Evolutionary conservation across 2,329 filamentous ascomycete genomes (phyloP).

Genomic region (Beauveria sp.): DNA sequence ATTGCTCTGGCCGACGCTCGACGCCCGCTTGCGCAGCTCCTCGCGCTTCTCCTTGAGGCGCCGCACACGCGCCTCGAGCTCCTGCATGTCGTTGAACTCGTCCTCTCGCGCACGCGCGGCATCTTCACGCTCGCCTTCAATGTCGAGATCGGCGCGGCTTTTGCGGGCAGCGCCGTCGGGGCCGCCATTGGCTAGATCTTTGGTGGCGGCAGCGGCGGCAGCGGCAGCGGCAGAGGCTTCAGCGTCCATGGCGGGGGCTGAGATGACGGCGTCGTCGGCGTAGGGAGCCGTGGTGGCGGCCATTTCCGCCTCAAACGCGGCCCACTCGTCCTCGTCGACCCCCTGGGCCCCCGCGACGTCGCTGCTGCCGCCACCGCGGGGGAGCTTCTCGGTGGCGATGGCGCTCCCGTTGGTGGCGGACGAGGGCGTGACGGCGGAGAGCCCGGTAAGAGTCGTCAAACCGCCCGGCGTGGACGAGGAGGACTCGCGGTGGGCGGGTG

Average conservation of each 20-base stretch:
- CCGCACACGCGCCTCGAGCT: constrained; percentile 63
- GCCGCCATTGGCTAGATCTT: constrained; percentile 37
- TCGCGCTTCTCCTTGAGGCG: constrained; percentile 65
- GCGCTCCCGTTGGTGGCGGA: not conserved
- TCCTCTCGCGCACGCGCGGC: constrained; percentile 64
- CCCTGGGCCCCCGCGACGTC: constrained; percentile 17
- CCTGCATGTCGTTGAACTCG: constrained; percentile 78
- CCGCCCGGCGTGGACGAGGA: constrained; percentile 32
- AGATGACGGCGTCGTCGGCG: constrained; percentile 51
- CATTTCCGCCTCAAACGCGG: constrained; percentile 79
- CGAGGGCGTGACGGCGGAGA: constrained; percentile 10
- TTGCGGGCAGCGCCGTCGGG: constrained; percentile 34
- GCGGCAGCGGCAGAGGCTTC: constrained; percentile 51
- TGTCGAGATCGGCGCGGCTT: constrained; percentile 44
- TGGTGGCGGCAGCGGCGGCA: constrained; percentile 39
- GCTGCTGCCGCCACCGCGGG: not conserved
- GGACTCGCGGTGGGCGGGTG: constrained; percentile 40
- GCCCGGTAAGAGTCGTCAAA: constrained; percentile 13
- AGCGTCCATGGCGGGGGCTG: constrained; percentile 58
- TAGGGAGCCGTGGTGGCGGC: constrained; percentile 37
- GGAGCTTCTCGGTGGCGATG: not conserved
- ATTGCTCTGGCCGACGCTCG: constrained; percentile 23
- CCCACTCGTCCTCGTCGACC: constrained; percentile 73
- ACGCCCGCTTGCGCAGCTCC: constrained; percentile 41
- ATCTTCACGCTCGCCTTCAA: constrained; percentile 67